Percentiles rank a stretch among this genome's conserved stretches.
Evolutionary conservation across 1,284 basidiomycete species (phyloP).

Genomic region (Stereum hirsutum): DNA sequence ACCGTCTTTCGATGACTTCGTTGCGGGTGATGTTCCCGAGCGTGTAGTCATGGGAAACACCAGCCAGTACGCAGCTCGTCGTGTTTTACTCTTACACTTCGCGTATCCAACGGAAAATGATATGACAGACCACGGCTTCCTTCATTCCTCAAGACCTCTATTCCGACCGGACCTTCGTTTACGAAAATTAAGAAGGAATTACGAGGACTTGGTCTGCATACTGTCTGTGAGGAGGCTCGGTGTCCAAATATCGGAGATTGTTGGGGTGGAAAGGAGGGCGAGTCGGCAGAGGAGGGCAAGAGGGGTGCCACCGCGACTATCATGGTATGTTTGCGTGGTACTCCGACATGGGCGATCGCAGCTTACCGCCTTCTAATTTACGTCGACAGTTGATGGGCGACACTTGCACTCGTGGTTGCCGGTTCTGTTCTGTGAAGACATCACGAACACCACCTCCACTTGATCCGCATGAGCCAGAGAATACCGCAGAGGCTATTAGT

Average conservation of each 20-base stretch:
- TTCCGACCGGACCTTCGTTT: constrained; percentile 86
- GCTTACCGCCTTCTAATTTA: constrained; percentile 2
- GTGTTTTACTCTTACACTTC: background rate
- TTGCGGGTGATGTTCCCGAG: constrained; percentile 52
- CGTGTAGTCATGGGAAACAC: constrained; percentile 76
- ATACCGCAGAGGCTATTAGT: constrained; percentile 97
- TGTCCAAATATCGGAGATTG: constrained; percentile 99
- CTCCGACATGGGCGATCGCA: background rate
- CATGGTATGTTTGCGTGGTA: constrained; percentile 58
- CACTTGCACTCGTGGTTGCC: constrained; percentile 95
- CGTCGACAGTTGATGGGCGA: constrained; percentile 90
- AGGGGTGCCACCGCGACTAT: constrained; percentile 95
- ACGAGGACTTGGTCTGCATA: constrained; percentile 85
- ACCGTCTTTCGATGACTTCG: constrained; percentile 81
- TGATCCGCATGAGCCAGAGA: constrained; percentile 95
- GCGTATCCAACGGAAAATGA: background rate
- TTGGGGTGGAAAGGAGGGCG: constrained; percentile 86
- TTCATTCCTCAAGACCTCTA: constrained; percentile 86
- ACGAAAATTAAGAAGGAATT: constrained; percentile 94
- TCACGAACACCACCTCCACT: constrained; percentile 82
- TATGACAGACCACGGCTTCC: constrained; percentile 76
- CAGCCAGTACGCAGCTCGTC: constrained; percentile 43
- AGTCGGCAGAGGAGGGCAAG: constrained; percentile 66
- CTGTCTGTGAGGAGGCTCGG: constrained; percentile 97
- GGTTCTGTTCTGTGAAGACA: constrained; percentile 98